Evolutionary conservation across 2,329 filamentous ascomycete species (phyloP).

Genomic region (Ambrosiella beaveri): DNA sequence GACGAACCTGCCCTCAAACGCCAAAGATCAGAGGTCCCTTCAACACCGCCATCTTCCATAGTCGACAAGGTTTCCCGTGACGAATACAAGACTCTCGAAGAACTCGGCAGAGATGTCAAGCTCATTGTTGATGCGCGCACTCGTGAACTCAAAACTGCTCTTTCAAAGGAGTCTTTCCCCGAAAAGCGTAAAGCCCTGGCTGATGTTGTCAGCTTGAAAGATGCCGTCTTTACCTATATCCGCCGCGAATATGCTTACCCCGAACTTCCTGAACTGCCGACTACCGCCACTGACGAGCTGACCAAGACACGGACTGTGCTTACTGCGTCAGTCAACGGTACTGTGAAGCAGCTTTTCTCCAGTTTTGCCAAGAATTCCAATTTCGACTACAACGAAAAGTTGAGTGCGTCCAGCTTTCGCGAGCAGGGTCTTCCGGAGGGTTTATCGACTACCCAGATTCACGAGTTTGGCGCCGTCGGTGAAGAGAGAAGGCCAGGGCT

Average conservation of each 20-base stretch:
- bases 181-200: constrained; percentile 13
- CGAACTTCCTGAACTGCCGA: not conserved
- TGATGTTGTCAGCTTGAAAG: constrained; percentile 15
- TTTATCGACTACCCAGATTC: constrained; percentile 32
- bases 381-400: constrained; percentile 15
- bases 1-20: constrained; percentile 42
- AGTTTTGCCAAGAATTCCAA: constrained; percentile 40
- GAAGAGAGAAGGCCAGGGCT: constrained; percentile 30
- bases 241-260: constrained; percentile 41
- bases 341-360: constrained; percentile 66
- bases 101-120: constrained; percentile 43
- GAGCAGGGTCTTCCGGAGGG: constrained; percentile 57
- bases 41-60: constrained; percentile 26
- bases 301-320: constrained; percentile 36
- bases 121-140: constrained; percentile 30
- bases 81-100: constrained; percentile 43
- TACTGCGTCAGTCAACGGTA: constrained; percentile 60
- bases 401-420: constrained; percentile 29
- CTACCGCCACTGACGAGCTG: not conserved
- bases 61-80: constrained; percentile 35
- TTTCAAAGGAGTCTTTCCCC: constrained; percentile 15
- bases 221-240: constrained; percentile 44
- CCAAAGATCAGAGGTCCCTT: constrained; percentile 35
- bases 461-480: constrained; percentile 23
- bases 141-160: constrained; percentile 27